phyloP scores from a whole-genome alignment of 208 protist species.

The Crithidia mellificae region DNA sequence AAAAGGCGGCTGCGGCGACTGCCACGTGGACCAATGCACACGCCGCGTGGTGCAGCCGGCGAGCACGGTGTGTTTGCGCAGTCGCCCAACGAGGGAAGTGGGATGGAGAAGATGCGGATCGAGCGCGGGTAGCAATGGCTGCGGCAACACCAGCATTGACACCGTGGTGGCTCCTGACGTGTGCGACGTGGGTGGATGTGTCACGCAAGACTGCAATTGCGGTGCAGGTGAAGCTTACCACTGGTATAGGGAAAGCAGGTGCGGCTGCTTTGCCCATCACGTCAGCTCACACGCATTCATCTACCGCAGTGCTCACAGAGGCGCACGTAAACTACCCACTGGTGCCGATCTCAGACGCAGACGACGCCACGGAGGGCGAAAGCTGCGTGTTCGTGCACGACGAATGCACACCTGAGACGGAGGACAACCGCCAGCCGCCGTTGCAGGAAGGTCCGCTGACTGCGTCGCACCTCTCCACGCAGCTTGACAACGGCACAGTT shows the following conservation, averaged over 20 bases:
- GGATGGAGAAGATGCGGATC: not conserved
- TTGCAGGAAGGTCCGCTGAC: not conserved
- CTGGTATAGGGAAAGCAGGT: too few species aligned
- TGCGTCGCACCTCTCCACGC: not conserved
- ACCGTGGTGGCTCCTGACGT: not conserved
- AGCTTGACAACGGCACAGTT: not conserved
- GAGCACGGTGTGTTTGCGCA: too few species aligned
- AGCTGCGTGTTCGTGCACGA: not conserved
- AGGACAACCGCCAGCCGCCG: not conserved
- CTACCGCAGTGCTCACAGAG: not conserved
- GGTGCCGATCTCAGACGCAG: not conserved
- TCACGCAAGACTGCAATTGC: not conserved
- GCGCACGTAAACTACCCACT: not conserved
- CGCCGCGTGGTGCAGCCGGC: too few species aligned
- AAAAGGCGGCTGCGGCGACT: too few species aligned
- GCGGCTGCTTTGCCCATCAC: too few species aligned
- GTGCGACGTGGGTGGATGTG: not conserved
- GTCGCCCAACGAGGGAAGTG: not conserved
- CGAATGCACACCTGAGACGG: too few species aligned
- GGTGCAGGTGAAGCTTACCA: slow-evolving; percentile 2
- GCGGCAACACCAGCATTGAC: not conserved
- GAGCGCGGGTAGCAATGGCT: too few species aligned
- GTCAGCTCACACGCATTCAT: too few species aligned
- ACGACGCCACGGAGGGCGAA: too few species aligned
- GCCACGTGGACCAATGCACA: too few species aligned